Evolutionary conservation across 306 rosid genomes (phyloP).

Genomic region (Cicer pinnatifidum): DNA sequence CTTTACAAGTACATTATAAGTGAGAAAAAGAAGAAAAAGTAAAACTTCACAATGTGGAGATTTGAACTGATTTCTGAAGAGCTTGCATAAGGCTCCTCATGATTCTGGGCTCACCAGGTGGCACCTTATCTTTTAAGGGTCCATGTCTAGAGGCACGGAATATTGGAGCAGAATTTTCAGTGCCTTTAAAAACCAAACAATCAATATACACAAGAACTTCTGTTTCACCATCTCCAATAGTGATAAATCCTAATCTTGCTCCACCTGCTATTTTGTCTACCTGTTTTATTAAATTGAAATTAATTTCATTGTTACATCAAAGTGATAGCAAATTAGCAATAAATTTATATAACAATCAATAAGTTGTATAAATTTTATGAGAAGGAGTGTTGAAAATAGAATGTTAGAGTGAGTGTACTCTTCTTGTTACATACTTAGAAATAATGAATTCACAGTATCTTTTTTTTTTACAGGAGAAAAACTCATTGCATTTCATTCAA

Average conservation of each 20-base stretch:
- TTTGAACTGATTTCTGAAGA: constrained; percentile 80
- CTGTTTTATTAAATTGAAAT: constrained; percentile 51
- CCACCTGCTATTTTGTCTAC: constrained; percentile 89
- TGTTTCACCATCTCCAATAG: constrained; percentile 76
- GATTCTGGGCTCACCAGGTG: constrained; percentile 93
- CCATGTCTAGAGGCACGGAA: constrained; percentile 90
- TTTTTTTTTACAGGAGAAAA: too few species aligned
- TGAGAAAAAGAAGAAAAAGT: background rate
- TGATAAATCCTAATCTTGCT: constrained; percentile 81
- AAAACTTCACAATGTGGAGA: constrained; percentile 58
- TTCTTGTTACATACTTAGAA: too few species aligned
- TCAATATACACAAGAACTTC: constrained; percentile 87
- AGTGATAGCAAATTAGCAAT: background rate
- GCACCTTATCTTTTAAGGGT: constrained; percentile 61
- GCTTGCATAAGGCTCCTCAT: constrained; percentile 89
- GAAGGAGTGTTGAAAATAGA: background rate
- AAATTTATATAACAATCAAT: too few species aligned
- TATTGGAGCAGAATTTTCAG: constrained; percentile 62
- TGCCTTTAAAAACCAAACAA: constrained; percentile 72
- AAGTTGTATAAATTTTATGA: background rate
- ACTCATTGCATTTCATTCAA: too few species aligned
- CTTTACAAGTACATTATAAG: background rate
- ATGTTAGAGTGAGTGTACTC: too few species aligned
- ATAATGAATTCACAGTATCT: too few species aligned
- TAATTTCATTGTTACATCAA: background rate